These are phyloP conservation scores for Ustilago xerochloae DNA, from an alignment of 1,284 basidiomycete genomes.

Conservation along the genomic window DNA sequence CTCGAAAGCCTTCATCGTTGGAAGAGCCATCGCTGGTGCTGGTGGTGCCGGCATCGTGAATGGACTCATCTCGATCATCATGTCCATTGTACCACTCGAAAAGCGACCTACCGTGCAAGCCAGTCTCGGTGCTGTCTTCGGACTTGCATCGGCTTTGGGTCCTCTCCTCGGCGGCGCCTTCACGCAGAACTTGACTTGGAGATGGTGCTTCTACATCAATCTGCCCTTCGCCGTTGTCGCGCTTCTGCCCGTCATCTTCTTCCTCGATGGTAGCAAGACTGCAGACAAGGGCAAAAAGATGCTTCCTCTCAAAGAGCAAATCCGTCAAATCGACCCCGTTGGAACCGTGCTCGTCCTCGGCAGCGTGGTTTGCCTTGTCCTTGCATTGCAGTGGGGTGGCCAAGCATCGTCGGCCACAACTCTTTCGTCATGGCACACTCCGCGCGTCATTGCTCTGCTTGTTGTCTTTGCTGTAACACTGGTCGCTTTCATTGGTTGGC, in stretches of 20 bases:
- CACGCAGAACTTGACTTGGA: slow-evolving; percentile 66
- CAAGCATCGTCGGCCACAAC: not conserved
- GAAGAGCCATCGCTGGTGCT: slow-evolving; percentile 71
- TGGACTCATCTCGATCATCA: slow-evolving; percentile 70
- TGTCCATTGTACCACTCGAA: slow-evolving; percentile 68
- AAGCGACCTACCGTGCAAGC: slow-evolving; percentile 70
- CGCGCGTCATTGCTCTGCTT: slow-evolving; percentile 18
- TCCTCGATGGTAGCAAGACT: slow-evolving; percentile 17
- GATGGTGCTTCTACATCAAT: slow-evolving; percentile 60
- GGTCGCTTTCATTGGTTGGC: slow-evolving; percentile 25
- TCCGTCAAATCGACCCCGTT: slow-evolving; percentile 27
- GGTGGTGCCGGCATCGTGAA: slow-evolving; percentile 72
- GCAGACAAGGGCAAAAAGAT: slow-evolving; percentile 14
- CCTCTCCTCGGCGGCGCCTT: slow-evolving; percentile 65
- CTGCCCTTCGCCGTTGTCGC: slow-evolving; percentile 20
- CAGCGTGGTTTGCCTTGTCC: slow-evolving; percentile 17
- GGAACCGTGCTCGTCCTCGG: slow-evolving; percentile 69
- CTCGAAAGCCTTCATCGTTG: slow-evolving; percentile 71
- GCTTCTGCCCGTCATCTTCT: slow-evolving; percentile 20
- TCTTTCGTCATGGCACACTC: slow-evolving; percentile 4
- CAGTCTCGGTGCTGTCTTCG: slow-evolving; percentile 49
- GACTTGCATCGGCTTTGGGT: slow-evolving; percentile 63
- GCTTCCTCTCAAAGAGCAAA: slow-evolving; percentile 10
- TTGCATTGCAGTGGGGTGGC: slow-evolving; percentile 26
- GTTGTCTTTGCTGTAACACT: slow-evolving; percentile 9